Evolutionary conservation across 2,329 filamentous ascomycete species (phyloP), one percentile per base, ranked within the genome.

Genomic region (Apiospora arundinis): DNA sequence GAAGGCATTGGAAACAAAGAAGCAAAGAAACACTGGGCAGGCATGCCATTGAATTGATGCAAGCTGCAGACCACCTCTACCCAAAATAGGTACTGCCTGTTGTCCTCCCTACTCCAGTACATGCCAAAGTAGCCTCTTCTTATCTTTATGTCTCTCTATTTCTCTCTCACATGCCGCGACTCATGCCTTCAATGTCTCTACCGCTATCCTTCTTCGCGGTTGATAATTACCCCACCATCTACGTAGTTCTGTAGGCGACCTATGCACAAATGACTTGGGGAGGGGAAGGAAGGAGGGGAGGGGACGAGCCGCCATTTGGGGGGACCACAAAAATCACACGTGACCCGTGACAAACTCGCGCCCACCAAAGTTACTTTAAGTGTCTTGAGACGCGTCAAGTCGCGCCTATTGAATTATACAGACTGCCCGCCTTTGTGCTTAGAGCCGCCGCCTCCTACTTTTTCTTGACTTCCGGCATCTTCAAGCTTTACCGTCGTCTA

Each of bases 241-340:
- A 63, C 56, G 56, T 63, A 63, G 56, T 32, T 63, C 32, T 63
- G 32, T 63, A 40, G 56, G 56, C 21, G 32, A 63, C 56, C 56
- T 63, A 63, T n/a, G 32, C 56, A 63, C 32, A n/a, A 40, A n/a
- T 63, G 56, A 63, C 56, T 63, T 63, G 56, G 56, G 56, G 56
- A 23, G 32, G 32, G 56, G 56, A 37, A 37, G 8, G 18, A 63
- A 63, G 56, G 56, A 63, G 56, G 56, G 56, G 45, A 48, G 45
- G 56, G 56, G 32, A 8, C 8, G 28, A 56, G 16, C 14, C 32
- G 32, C 56, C 56, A 40, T 40, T 23, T 21, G 18, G 56, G 32
- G 42, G 42, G 42, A 14, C 12, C 28, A 40, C 18, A 9, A 23
- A 12, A 23, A 40, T 32, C 32, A n/a, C 56, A 63, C 56, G 56